Percentiles rank a stretch among this genome's conserved stretches.
These are phyloP conservation scores for Sabuloglossum arenarium DNA, from an alignment of 495 filamentous ascomycete genomes.

Conservation along the genomic window DNA sequence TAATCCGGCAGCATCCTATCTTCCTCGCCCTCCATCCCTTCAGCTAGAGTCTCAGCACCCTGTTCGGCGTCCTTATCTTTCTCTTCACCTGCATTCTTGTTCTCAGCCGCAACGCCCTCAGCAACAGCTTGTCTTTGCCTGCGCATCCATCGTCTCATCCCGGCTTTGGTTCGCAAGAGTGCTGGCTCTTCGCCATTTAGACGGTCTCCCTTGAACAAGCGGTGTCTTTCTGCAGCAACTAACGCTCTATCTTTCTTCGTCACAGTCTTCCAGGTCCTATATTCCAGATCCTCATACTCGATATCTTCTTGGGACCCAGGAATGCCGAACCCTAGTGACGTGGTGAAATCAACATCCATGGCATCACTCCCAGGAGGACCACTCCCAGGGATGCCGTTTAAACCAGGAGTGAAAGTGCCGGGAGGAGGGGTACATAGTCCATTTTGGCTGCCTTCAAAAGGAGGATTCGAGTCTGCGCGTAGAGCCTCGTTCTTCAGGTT, in stretches of 20 bases:
- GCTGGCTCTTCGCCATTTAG: constrained; percentile 79
- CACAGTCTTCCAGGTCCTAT: constrained; percentile 96
- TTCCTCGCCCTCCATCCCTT: constrained; percentile 76
- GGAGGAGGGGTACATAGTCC: constrained; percentile 70
- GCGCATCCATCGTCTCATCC: constrained; percentile 65
- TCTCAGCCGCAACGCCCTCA: constrained; percentile 19
- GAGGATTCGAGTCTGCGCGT: constrained; percentile 41
- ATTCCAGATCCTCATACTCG: constrained; percentile 67
- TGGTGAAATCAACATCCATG: constrained; percentile 46
- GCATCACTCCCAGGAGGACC: constrained; percentile 35
- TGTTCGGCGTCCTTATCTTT: constrained; percentile 27
- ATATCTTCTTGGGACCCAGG: constrained; percentile 19
- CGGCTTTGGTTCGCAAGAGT: constrained; percentile 50
- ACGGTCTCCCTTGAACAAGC: constrained; percentile 64
- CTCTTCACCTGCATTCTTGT: constrained; percentile 18
- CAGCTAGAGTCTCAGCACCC: constrained; percentile 55
- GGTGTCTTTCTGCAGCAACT: constrained; percentile 58
- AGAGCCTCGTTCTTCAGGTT: constrained; percentile 23
- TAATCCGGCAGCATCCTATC: constrained; percentile 74
- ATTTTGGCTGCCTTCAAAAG: constrained; percentile 51
- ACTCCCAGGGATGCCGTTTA: background rate
- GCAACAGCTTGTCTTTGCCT: constrained; percentile 42
- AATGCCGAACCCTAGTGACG: constrained; percentile 15
- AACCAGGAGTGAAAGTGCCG: constrained; percentile 46
- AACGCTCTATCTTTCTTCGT: constrained; percentile 92